Base-by-base conservation (phyloP, 176 grass and related monocot genomes). In the Lolium perenne region DNA sequence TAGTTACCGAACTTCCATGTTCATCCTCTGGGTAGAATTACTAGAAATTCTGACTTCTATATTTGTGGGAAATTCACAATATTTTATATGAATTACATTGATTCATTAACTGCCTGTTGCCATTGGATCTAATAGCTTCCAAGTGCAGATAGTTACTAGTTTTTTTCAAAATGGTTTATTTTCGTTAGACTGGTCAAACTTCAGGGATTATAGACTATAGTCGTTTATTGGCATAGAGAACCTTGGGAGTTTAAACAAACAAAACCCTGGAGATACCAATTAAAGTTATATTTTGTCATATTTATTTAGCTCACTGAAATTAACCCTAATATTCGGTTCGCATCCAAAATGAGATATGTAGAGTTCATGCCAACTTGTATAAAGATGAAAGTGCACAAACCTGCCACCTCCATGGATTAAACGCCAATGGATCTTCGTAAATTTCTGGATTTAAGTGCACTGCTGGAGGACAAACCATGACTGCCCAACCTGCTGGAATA, bases 331-430 rank as follows among this genome's bases (percentile, higher is more conserved):
- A 23, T 65, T 86, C 0, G 78, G 20, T 32, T 64, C 35, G 9
- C 61, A 68, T 74, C 20, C 17, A 3, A 84, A 8, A 62, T 73
- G 10, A 66, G 51, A 6, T 53, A 65, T 17, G 16, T 35, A 35
- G 6, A 49, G 48, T 11, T 55, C 29, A 51, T 71, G 62, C 70
- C 15, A 62, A 25, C 32, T 79, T 67, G 66, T 67, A 82, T 5
- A 70, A 82, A 86, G 35, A 41, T 53, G 32, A 74, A 66, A 84
- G 10, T 38, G 40, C 32, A 84, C 90, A 65, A 83, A 97, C 94
- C 95, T 94, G 91, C 95, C 95, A 97, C 66, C 95, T 94, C 90
- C 85, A 87, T 15, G 95, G 92, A 64, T 97, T 92, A 70, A 97
- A 97, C 11, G 61, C 53, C 23, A 97, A 80, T 41, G 95, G 95